Evolutionary conservation across 331 rosid genomes (phyloP).

Genomic region (Malus hybrid): DNA sequence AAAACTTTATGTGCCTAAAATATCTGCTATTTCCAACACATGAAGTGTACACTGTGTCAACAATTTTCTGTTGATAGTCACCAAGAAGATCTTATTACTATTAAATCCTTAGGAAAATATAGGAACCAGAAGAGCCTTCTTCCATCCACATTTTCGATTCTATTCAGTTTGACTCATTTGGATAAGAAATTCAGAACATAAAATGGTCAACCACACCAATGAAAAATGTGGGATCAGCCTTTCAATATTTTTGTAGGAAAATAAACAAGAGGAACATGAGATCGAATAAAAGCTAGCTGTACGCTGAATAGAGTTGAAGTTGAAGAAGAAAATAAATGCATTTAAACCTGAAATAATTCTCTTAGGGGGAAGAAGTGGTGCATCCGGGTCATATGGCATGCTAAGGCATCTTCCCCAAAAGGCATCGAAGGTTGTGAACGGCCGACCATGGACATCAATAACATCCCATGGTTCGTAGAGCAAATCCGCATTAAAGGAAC

Average conservation of each 20-base stretch:
- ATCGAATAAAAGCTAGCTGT: neutral
- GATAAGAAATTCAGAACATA: neutral
- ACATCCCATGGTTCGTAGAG: conserved; percentile 96
- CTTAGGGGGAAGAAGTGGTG: conserved; percentile 92
- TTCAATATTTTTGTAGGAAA: neutral
- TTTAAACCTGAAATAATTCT: conserved; percentile 66
- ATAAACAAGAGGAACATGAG: neutral
- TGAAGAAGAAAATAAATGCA: conserved; percentile 2
- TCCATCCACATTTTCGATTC: neutral
- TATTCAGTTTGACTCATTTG: neutral
- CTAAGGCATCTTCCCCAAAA: conserved; percentile 90
- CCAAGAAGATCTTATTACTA: neutral
- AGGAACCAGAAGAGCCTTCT: neutral
- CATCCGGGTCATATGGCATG: conserved; percentile 91
- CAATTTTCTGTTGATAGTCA: neutral
- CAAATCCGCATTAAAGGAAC: conserved; percentile 83
- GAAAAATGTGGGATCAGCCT: neutral
- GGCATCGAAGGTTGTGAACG: conserved; percentile 66
- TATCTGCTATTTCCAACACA: neutral
- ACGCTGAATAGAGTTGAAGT: neutral
- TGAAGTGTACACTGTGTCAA: neutral
- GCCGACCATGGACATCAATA: conserved; percentile 61
- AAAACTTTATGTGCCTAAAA: neutral
- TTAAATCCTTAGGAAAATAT: neutral
- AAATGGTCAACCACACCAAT: neutral